Percentiles rank a stretch among this genome's conserved stretches.
These are phyloP conservation scores for Ilex aquifolium DNA, from an alignment of 257 asterid species.

Conservation along the genomic window DNA sequence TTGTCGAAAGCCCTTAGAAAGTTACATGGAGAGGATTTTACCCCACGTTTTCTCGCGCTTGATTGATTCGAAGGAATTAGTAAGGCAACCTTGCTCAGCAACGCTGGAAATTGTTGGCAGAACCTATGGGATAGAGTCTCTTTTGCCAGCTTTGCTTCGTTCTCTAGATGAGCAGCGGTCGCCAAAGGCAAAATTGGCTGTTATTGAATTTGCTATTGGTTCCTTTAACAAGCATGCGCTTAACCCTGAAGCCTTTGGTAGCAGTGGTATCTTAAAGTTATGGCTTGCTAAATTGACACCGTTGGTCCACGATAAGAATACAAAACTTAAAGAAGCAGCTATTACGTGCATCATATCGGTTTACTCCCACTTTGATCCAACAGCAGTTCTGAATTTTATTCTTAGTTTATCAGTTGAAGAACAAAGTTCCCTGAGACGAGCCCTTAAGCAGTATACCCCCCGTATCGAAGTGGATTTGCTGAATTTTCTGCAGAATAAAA, in stretches of 20 bases:
- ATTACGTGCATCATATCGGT: slow-evolving; percentile 86
- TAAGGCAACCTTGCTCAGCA: slow-evolving; percentile 91
- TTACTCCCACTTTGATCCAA: slow-evolving; percentile 78
- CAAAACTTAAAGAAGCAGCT: slow-evolving; percentile 91
- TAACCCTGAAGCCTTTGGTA: slow-evolving; percentile 74
- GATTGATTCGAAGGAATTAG: slow-evolving; percentile 95
- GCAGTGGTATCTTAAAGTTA: slow-evolving; percentile 85
- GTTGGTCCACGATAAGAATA: slow-evolving; percentile 80
- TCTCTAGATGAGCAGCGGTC: slow-evolving; percentile 98
- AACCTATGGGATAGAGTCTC: slow-evolving; percentile 90
- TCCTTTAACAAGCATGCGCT: slow-evolving; percentile 83
- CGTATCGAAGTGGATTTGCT: slow-evolving; percentile 97
- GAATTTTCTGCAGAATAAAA: slow-evolving; percentile 92
- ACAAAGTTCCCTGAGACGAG: slow-evolving; percentile 90
- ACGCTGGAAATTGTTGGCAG: slow-evolving; percentile 86
- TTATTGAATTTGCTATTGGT: slow-evolving; percentile 85
- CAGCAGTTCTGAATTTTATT: slow-evolving; percentile 73
- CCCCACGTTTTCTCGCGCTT: slow-evolving; percentile 98
- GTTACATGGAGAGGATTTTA: slow-evolving; percentile 94
- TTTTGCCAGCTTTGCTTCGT: slow-evolving; percentile 90
- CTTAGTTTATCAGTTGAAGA: slow-evolving; percentile 94
- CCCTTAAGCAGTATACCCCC: slow-evolving; percentile 94
- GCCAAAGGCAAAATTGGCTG: slow-evolving; percentile 98
- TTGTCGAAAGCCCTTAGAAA: slow-evolving; percentile 93
- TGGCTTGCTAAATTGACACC: slow-evolving; percentile 95